Evolutionary conservation across 2,329 filamentous ascomycete genomes (phyloP), one percentile per base, ranked within the genome.

Genomic region (Gaeumannomyces sp.): DNA sequence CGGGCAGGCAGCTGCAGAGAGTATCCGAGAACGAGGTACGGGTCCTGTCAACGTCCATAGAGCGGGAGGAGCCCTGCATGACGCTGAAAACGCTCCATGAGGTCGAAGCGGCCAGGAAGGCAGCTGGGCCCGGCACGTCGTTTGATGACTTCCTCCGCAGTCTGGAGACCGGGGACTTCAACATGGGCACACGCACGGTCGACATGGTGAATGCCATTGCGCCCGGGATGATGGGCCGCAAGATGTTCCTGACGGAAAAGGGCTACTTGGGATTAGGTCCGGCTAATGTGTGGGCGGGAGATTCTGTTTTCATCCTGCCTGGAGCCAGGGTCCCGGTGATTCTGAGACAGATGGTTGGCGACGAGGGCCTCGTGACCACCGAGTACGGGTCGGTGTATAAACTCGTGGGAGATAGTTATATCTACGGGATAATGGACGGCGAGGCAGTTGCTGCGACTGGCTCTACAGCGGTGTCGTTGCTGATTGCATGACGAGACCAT

Each of bases 341-440:
- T 8, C 31, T 38, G 13, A 31, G 59, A 16, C 59, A 16, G 29
- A 35, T 27, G 25, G 59, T n/a, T 16, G 5, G 27, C 29, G 31
- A 27, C 13, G 28, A 25, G 11, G 22, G 29, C 3, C 22, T 22
- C 22, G 31, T 35, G 59, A 16, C 22, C 2, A 31, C 27, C 13
- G 59, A n/a, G 27, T n/a, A 38, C 19, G 27, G 31, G 16, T 25
- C 31, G n/a, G 31, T 13, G n/a, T 60, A 35, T 33, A 13, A 25
- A n/a, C 38, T 60, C 22, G 31, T 60, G 59, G 59, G 59, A 25
- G 59, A 60, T 16, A 25, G 31, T 19, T 60, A 60, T 22, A 38
- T 60, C 31, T 31, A 60, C 19, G 59, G 59, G 22, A 60, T 60
- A 25, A 60, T 60, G 59, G 38, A 60, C 31, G 59, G 38, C 8